Evolutionary conservation across 2,329 filamentous ascomycete species (phyloP).

Genomic region (Botrytis sinoallii): DNA sequence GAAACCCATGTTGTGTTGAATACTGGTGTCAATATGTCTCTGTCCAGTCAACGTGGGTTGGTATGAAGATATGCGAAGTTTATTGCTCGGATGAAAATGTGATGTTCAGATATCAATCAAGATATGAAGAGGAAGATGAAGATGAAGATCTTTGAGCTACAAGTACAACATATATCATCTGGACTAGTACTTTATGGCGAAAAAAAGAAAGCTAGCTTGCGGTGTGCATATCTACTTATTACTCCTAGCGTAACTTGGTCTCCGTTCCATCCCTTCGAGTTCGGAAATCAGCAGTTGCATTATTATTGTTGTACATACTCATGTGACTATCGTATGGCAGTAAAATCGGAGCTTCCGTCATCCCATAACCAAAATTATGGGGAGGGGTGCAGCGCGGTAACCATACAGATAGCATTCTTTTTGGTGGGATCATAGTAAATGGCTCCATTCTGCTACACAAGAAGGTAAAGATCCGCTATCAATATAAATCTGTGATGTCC

Average conservation of each 20-base stretch:
- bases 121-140: not conserved
- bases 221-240: not conserved
- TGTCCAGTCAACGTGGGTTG: not conserved
- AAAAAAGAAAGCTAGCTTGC: not conserved
- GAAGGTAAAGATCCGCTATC: not conserved
- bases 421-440: not conserved
- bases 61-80: not conserved
- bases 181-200: not conserved
- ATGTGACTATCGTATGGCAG: not conserved
- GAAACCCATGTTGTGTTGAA: not conserved
- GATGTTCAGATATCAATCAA: not conserved
- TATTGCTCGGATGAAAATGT: not conserved
- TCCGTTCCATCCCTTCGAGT: not conserved
- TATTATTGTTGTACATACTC: not conserved
- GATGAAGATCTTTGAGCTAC: not conserved
- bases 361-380: not conserved
- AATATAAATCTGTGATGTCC: not conserved
- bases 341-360: not conserved
- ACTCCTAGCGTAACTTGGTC: not conserved
- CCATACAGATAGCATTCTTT: not conserved
- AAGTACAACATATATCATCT: not conserved
- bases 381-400: not conserved
- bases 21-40: not conserved
- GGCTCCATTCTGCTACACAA: not conserved
- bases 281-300: constrained; percentile 3